Evolutionary conservation across 1,139 yeast genomes (phyloP), one percentile per base, ranked within the genome.

Genomic region (Zygosaccharomyces sapae): DNA sequence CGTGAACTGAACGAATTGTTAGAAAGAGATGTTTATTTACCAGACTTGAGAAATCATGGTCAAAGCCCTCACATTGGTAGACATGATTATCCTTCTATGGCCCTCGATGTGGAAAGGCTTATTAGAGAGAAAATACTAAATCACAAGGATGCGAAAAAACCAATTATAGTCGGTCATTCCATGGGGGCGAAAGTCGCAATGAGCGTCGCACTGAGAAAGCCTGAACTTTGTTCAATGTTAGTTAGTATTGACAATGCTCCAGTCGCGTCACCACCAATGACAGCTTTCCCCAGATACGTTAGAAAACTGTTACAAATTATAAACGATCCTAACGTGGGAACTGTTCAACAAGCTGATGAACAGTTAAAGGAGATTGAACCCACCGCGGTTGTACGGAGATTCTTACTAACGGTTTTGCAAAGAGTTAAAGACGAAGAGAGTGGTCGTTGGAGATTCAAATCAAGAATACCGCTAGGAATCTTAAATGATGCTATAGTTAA

Each of bases 131-230:
- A 79, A 16, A 57, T 67, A 0, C 54, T 81, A 9, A 70, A 34
- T 27, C 70, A 27, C 58, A 58, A 25, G 9, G 51, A 42, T 22
- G 47, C 49, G 12, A 47, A 55, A 7, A 54, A 56, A 35, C 86
- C 94, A 0, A 79, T 87, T 16, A 55, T 92, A 19, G 73, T 92
- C 22, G 98, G 98, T 1, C 97, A 90, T 66, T 89, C 97, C 0
- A 89, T 92, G 97, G 98, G 98, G 5, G 97, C 96, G 8, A 90
- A 92, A 61, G 77, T 90, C 0, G 96, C 86, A 3, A 90, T 92
- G 97, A 88, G 92, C 0, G 72, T 86, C 3, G 83, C 90, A 0
- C 71, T 92, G 51, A 73, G 88, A 44, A 72, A 79, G 19, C 95
- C 95, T 0, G 77, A 79, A 1, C 57, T 83, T 19, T 81, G 83